A percentile compares a stretch with the other conserved stretches of the same genome.
Evolutionary conservation across 2,329 filamentous ascomycete species (phyloP).

Genomic region (Diaporthe vexans): DNA sequence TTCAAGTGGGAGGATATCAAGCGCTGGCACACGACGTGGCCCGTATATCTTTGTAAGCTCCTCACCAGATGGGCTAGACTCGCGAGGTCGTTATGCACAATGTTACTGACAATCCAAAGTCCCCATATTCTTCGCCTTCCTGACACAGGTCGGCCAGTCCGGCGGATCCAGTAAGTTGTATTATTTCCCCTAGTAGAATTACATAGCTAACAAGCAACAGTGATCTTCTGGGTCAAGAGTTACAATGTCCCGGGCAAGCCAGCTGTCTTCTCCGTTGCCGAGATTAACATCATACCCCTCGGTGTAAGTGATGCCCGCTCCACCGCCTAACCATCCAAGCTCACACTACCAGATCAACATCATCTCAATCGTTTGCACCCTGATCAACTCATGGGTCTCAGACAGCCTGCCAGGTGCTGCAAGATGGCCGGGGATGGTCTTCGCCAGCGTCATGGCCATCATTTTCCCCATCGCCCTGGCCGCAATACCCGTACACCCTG

Average conservation of each 20-base stretch:
- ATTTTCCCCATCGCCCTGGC: conserved; percentile 47
- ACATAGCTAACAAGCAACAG: background rate
- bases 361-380: background rate
- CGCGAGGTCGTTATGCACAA: background rate
- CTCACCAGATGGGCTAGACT: accelerated
- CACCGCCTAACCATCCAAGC: too few species aligned
- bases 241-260: conserved; percentile 5
- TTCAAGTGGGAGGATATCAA: conserved; percentile 50
- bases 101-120: background rate
- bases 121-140: conserved; percentile 2
- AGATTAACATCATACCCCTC: conserved; percentile 24
- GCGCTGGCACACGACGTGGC: conserved; percentile 50
- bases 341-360: background rate
- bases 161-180: background rate
- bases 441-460: conserved; percentile 45
- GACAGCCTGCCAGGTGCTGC: conserved; percentile 46
- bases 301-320: background rate
- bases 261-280: background rate
- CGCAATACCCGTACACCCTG: conserved; percentile 45
- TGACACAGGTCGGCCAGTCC: background rate
- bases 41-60: conserved; percentile 45
- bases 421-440: conserved; percentile 48
- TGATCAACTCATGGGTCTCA: conserved; percentile 27
- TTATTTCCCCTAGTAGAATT: too few species aligned
- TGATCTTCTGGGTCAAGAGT: conserved; percentile 27